Evolutionary conservation across 1,284 basidiomycete genomes (phyloP), one percentile per base, ranked within the genome.

Genomic region (Vanrija humicola): DNA sequence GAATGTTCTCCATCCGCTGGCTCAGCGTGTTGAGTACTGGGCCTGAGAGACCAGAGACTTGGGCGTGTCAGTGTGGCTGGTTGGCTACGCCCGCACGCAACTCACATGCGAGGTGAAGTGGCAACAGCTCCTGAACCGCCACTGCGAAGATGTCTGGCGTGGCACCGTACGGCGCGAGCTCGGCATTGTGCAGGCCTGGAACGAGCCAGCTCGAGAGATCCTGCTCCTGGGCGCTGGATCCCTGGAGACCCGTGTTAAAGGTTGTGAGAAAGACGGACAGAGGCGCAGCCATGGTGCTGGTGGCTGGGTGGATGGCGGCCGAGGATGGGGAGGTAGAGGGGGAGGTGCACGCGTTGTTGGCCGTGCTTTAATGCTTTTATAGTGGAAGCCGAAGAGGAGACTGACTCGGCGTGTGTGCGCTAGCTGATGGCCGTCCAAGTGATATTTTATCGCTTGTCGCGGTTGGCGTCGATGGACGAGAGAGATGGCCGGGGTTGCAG

Each of bases 91-190:
- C 69, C 61, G n/a, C 43, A 72, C 69, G 56, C 29, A 73, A 65
- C 73, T 61, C 46, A 77, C 76, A 59, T 25, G 74, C 75, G 1
- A 74, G 66, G 55, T 78, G 71, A 0, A 78, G 65, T 10, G 73
- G 74, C 4, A 96, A 88, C 72, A 95, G 89, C 81, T 98, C 98
- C 82, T 99, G 95, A 60, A 98, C 91, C 48, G 85, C 93, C 59
- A 98, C 86, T 56, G 96, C 85, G 62, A 97, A 91, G 56, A 96
- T 89, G 67, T 92, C 84, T 42, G 85, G 82, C 26, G 68, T 55
- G n/a, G 58, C 49, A 6, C 61, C 64, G 6, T 62, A 29, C 28
- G 61, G 52, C 38, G 68, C 63, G 18, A 58, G 58, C 0, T 68
- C 54, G 2, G 64, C 63, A 46, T 61, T 55, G 44, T 72, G 65